Evolutionary conservation across 495 filamentous ascomycete species (phyloP).

Genomic region (Cairneyella variabilis): DNA sequence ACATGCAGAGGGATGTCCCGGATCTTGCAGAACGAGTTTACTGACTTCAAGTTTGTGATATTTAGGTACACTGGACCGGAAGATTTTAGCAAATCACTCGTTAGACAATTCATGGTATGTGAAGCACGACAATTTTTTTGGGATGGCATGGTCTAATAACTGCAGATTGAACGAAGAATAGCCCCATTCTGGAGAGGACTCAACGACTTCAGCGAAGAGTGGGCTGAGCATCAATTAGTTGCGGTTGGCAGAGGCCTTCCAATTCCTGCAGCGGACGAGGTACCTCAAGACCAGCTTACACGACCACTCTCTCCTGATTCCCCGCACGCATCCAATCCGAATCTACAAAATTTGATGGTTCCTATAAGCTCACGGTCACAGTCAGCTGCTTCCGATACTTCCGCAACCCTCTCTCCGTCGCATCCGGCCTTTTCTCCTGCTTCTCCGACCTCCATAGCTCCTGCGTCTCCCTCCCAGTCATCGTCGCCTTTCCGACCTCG

Average conservation of each 20-base stretch:
- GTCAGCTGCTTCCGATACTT: slow-evolving; percentile 23
- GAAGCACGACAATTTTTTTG: neutral
- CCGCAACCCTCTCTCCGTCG: slow-evolving; percentile 20
- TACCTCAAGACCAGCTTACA: slow-evolving; percentile 60
- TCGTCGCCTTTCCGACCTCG: slow-evolving; percentile 28
- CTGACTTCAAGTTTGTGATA: no score
- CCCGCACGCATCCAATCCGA: slow-evolving; percentile 16
- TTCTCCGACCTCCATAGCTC: slow-evolving; percentile 14
- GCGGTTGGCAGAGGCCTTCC: slow-evolving; percentile 83
- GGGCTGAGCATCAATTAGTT: slow-evolving; percentile 91
- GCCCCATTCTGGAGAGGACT: slow-evolving; percentile 95
- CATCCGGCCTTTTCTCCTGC: slow-evolving; percentile 20
- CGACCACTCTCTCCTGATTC: slow-evolving; percentile 37
- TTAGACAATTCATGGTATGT: slow-evolving; percentile 85
- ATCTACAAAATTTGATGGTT: slow-evolving; percentile 25
- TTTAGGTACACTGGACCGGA: slow-evolving; percentile 90
- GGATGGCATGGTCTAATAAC: slow-evolving; percentile 7
- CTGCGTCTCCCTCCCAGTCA: slow-evolving; percentile 12
- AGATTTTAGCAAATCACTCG: slow-evolving; percentile 87
- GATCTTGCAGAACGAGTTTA: no score
- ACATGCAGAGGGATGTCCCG: no score
- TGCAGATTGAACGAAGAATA: slow-evolving; percentile 82
- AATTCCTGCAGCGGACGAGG: slow-evolving; percentile 79
- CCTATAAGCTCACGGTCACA: slow-evolving; percentile 23
- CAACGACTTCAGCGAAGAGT: slow-evolving; percentile 81